Base-by-base conservation (phyloP, 768 basidiomycete genomes). In the Lentinula aciculospora region DNA sequence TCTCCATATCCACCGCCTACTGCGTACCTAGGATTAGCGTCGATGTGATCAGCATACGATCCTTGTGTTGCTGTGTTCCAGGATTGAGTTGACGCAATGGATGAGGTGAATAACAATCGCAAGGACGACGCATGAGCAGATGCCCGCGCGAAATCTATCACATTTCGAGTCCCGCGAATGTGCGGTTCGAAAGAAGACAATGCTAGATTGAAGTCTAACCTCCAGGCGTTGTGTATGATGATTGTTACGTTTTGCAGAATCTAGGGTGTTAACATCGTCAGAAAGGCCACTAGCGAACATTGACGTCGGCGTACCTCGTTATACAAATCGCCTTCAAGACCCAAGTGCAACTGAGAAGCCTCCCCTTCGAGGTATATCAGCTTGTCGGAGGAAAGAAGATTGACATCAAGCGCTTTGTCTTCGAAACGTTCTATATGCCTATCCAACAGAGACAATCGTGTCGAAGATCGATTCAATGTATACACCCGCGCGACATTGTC, bases 181-280 rank as follows among this genome's bases (percentile, higher is more conserved):
- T 81, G 76, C 3, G 74, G 61, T 57, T 83, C 81, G 54, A 83
- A 84, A 2, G 79, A 81, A 0, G 72, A 65, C 25, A 83, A 64
- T 9, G 74, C 70, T 1, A 81, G 70, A 55, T 79, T 80, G 67
- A 84, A 74, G 56, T 72, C 67, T 19, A 74, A 54, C 13, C 56
- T 57, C 63, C 65, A 66, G 13, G 63, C 71, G 37, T 74, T 74
- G 62, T 75, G 72, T 15, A 76, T 71, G 63, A 78, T 67, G 31
- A 68, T 69, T 13, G 74, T 76, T 9, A 72, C 63, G 23, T 66
- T 67, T 23, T 53, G 37, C 6, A 62, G 60, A 21, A 74, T 61
- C 66, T 72, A n/a, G 3, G n/a, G n/a, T 23, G 13, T 23, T 45
- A 15, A 12, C n/a, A 25, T 40, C 27, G 2, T 44, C 1, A 44